These are phyloP conservation scores for Cornus controversa DNA, from an alignment of 148 eudicot genomes.

Conservation along the genomic window DNA sequence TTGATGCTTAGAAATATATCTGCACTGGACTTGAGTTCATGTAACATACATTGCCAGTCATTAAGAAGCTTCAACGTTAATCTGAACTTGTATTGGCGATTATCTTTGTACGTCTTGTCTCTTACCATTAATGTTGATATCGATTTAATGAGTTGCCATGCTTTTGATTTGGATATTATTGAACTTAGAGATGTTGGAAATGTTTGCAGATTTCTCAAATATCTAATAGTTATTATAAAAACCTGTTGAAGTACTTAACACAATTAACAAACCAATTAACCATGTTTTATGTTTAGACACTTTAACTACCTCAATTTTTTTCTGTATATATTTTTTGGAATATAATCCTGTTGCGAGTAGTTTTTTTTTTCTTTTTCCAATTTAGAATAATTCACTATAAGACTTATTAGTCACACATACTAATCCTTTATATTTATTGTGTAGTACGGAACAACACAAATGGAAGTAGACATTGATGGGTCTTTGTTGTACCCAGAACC, in stretches of 20 bases:
- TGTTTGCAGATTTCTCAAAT: neutral
- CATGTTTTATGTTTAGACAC: neutral
- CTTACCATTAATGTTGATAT: too few relatives aligned
- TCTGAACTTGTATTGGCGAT: too few relatives aligned
- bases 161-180: neutral
- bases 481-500: constrained; percentile 66
- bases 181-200: neutral
- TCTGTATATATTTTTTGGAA: neutral
- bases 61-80: too few relatives aligned
- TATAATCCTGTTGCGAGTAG: neutral
- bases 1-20: too few relatives aligned
- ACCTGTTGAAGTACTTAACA: neutral
- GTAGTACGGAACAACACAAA: constrained; percentile 78
- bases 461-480: constrained; percentile 84
- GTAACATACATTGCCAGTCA: too few relatives aligned
- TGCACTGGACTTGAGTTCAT: too few relatives aligned
- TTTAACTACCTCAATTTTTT: neutral
- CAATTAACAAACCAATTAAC: neutral
- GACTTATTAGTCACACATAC: neutral
- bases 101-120: neutral
- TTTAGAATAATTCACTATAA: neutral
- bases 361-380: neutral
- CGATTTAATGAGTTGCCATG: neutral
- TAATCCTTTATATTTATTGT: constrained; percentile 26
- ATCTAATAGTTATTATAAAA: neutral